These are phyloP conservation scores for Thymus mandschuricus DNA, from an alignment of 257 asterid genomes.

Conservation along the genomic window DNA sequence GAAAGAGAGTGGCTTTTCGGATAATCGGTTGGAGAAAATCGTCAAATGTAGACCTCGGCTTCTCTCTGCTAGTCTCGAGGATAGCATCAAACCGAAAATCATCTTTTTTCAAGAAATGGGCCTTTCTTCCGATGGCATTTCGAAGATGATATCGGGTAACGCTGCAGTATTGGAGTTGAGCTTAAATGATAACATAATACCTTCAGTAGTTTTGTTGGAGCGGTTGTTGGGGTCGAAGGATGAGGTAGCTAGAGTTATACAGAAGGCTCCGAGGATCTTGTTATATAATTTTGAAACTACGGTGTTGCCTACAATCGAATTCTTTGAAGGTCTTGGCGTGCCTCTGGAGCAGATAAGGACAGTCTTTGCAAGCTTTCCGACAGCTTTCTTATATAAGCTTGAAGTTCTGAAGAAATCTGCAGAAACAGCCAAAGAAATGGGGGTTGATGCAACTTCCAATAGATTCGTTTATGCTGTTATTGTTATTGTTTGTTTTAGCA, in stretches of 20 bases:
- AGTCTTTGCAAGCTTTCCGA: background rate
- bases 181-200: background rate
- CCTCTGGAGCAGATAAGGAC: background rate
- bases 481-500: background rate
- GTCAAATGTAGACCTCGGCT: background rate
- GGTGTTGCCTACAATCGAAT: background rate
- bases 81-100: conserved; percentile 1
- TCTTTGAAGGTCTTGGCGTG: background rate
- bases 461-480: background rate
- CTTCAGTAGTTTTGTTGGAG: background rate
- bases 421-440: background rate
- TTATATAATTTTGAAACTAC: background rate
- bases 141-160: background rate
- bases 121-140: background rate
- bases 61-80: conserved; percentile 17
- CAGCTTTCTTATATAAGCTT: background rate
- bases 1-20: background rate
- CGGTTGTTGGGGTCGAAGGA: background rate
- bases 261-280: background rate
- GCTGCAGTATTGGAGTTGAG: background rate
- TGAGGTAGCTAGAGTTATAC: background rate
- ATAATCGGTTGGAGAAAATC: conserved; percentile 1
- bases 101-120: background rate
- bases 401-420: background rate
- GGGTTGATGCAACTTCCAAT: background rate